phyloP scores from a whole-genome alignment of 805 yeast species.

The Komagataella ulmi region DNA sequence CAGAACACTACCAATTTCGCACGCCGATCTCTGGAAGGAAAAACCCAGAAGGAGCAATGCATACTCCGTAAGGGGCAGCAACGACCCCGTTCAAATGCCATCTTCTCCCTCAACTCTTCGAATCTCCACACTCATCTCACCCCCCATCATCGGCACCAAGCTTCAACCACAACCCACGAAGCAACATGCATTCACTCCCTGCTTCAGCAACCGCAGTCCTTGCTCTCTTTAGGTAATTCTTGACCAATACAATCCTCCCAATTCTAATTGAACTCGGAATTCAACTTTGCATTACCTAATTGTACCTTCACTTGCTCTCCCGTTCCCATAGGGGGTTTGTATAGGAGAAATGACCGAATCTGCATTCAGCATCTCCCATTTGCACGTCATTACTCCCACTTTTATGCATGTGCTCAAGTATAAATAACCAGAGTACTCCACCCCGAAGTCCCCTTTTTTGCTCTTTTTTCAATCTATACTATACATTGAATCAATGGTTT shows the following conservation, averaged over 20 bases:
- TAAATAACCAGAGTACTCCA: not conserved
- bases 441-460: not conserved
- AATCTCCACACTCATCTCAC: not conserved
- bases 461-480: not conserved
- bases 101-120: not conserved
- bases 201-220: too few relatives aligned
- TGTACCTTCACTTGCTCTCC: not conserved
- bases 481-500: conserved; percentile 1
- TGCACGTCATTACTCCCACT: not conserved
- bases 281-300: not conserved
- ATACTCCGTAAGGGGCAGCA: not conserved
- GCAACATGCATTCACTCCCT: not conserved
- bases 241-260: not conserved
- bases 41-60: not conserved
- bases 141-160: not conserved
- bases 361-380: not conserved
- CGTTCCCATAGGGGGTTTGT: not conserved
- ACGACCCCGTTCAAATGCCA: not conserved
- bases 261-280: not conserved
- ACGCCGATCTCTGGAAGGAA: not conserved
- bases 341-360: not conserved
- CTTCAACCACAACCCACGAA: not conserved
- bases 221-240: not conserved
- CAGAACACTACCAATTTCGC: not conserved
- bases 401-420: not conserved